Evolutionary conservation across 2,329 filamentous ascomycete genomes (phyloP).

Genomic region (Tolypocladium ovalisporum): DNA sequence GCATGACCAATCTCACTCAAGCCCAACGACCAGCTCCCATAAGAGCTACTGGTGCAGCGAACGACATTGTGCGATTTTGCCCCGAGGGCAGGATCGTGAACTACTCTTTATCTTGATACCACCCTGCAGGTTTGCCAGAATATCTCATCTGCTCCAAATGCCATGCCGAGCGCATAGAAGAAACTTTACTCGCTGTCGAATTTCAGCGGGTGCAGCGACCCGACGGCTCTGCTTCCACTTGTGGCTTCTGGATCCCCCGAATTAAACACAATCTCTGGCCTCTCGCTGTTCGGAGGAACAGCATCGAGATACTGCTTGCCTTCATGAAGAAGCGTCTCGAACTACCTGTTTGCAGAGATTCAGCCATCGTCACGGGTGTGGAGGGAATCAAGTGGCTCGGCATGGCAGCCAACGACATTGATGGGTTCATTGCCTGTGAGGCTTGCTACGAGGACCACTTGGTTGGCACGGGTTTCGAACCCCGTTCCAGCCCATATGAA

Average conservation of each 20-base stretch:
- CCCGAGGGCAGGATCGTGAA: constrained; percentile 14
- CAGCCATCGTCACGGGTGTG: constrained; percentile 5
- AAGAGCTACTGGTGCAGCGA: constrained; percentile 10
- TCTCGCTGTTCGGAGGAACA: constrained; percentile 14
- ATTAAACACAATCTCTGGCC: constrained; percentile 23
- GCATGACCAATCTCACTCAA: neutral
- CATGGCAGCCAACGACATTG: constrained; percentile 14
- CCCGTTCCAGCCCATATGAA: constrained; percentile 14
- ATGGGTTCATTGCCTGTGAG: constrained; percentile 24
- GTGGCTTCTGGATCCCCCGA: constrained; percentile 17
- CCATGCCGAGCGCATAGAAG: constrained; percentile 24
- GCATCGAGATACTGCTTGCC: constrained; percentile 11
- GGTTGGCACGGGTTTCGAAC: constrained; percentile 15
- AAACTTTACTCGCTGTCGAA: constrained; percentile 13
- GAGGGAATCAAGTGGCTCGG: constrained; percentile 22
- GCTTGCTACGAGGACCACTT: constrained; percentile 25
- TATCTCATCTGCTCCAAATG: constrained; percentile 30
- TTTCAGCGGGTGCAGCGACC: constrained; percentile 17
- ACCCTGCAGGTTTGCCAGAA: constrained; percentile 11
- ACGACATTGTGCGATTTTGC: constrained; percentile 15
- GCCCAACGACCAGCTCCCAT: constrained; percentile 1
- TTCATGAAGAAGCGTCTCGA: constrained; percentile 17
- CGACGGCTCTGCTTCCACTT: constrained; percentile 18
- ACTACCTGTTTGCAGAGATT: constrained; percentile 19
- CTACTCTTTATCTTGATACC: constrained; percentile 22